phyloP scores from a whole-genome alignment of 345 rosid genomes.

The Citrus cavaleriei region DNA sequence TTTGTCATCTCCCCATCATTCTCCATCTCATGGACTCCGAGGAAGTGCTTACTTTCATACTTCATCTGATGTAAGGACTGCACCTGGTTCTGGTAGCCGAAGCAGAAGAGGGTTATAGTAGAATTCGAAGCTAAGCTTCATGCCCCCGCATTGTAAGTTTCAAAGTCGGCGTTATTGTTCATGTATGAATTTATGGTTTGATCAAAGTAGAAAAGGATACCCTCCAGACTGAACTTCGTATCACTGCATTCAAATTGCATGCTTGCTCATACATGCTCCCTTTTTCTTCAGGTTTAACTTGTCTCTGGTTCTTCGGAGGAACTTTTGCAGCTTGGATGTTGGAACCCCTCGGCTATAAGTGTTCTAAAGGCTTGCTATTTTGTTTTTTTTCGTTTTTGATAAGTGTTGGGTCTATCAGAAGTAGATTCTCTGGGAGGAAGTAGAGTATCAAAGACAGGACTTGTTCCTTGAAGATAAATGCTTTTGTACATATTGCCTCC shows the following conservation, averaged over 20 bases:
- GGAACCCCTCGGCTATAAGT: neutral
- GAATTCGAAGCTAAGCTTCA: constrained; percentile 1
- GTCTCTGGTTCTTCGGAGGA: neutral
- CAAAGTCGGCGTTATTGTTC: neutral
- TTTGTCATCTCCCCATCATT: constrained; percentile 33
- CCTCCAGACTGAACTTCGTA: constrained; percentile 2
- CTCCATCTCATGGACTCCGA: constrained; percentile 30
- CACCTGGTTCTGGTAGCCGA: constrained; percentile 43
- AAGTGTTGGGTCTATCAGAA: neutral
- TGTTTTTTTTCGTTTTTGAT: neutral
- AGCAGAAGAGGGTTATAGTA: constrained; percentile 47
- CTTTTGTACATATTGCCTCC: constrained; percentile 3
- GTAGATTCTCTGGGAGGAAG: neutral
- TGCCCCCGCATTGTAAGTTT: constrained; percentile 23
- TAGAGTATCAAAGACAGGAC: neutral
- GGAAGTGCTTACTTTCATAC: constrained; percentile 26
- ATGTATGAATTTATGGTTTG: neutral
- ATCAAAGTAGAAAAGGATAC: constrained; percentile 47
- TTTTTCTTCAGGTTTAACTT: neutral
- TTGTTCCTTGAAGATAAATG: neutral
- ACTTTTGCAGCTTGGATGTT: neutral
- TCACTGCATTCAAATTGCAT: neutral
- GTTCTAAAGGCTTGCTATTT: neutral
- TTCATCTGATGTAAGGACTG: constrained; percentile 33
- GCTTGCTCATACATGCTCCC: neutral